These are phyloP conservation scores for Coemansia sp. DNA, from an alignment of 192 early-diverging fungal genomes.

Conservation along the genomic window DNA sequence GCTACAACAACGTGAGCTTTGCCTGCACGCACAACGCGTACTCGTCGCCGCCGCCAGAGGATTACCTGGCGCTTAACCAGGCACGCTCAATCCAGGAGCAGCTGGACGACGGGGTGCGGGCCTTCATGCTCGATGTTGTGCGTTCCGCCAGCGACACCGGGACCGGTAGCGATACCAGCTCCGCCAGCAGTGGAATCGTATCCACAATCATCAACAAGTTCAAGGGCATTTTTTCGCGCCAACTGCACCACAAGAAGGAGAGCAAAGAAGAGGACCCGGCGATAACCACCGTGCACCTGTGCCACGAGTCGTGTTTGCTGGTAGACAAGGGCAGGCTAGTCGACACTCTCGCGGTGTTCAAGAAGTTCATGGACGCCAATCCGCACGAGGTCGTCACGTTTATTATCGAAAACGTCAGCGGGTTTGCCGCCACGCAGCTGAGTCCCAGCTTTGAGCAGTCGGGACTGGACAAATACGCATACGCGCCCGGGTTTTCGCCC, in stretches of 20 bases:
- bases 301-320: conserved; percentile 66
- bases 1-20: conserved; percentile 66
- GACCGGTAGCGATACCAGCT: neutral
- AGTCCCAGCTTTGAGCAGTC: conserved; percentile 56
- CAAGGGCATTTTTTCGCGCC: neutral
- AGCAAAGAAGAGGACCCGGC: neutral
- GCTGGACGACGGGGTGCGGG: conserved; percentile 73
- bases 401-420: conserved; percentile 68
- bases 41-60: conserved; percentile 51
- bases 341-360: conserved; percentile 57
- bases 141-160: neutral
- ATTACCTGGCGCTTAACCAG: conserved; percentile 61
- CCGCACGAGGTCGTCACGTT: conserved; percentile 76
- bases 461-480: conserved; percentile 52
- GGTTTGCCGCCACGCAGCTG: conserved; percentile 53
- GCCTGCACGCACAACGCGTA: conserved; percentile 76
- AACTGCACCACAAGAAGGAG: neutral
- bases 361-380: conserved; percentile 63
- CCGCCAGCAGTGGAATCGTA: neutral
- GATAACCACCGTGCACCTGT: conserved; percentile 56
- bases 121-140: conserved; percentile 69
- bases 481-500: conserved; percentile 46
- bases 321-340: conserved; percentile 64
- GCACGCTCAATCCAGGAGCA: conserved; percentile 62
- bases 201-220: neutral